Evolutionary conservation across 2,329 filamentous ascomycete genomes (phyloP).

Genomic region (Pestalotiopsis sp.): DNA sequence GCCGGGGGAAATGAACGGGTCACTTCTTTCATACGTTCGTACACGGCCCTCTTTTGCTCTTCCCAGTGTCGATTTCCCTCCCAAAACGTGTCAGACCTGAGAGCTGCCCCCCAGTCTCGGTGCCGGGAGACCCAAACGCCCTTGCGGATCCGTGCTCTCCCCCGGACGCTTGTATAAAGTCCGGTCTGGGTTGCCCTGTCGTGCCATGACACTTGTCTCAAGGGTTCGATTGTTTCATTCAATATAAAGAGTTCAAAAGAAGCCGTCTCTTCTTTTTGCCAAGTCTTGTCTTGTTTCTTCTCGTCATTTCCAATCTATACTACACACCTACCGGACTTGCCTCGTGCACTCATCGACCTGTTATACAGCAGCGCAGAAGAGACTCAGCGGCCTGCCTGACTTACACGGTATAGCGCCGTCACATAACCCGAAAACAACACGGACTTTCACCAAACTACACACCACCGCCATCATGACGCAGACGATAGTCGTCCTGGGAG

Average conservation of each 20-base stretch:
- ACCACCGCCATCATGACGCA: constrained; percentile 43
- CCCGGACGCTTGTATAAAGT: constrained; percentile 3
- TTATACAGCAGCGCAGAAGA: neutral
- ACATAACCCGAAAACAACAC: neutral
- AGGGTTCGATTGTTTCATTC: neutral
- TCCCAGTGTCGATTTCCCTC: neutral
- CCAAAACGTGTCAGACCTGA: neutral
- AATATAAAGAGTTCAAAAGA: neutral
- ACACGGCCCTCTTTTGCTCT: neutral
- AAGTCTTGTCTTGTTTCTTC: neutral
- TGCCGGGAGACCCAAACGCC: neutral
- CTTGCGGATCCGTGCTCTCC: neutral
- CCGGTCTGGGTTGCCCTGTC: neutral
- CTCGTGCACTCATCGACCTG: neutral
- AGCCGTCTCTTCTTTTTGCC: neutral
- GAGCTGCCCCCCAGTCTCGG: neutral
- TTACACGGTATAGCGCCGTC: neutral
- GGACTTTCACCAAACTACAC: constrained; percentile 14
- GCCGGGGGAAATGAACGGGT: too few species aligned
- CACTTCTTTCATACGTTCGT: neutral
- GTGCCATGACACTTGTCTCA: neutral
- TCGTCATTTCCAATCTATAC: neutral
- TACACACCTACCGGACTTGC: neutral
- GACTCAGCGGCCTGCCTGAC: neutral
- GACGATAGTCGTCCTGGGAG: constrained; percentile 57